Conservation (phyloP, 257 asterid genomes). For the Solanum chiquidenum region DNA sequence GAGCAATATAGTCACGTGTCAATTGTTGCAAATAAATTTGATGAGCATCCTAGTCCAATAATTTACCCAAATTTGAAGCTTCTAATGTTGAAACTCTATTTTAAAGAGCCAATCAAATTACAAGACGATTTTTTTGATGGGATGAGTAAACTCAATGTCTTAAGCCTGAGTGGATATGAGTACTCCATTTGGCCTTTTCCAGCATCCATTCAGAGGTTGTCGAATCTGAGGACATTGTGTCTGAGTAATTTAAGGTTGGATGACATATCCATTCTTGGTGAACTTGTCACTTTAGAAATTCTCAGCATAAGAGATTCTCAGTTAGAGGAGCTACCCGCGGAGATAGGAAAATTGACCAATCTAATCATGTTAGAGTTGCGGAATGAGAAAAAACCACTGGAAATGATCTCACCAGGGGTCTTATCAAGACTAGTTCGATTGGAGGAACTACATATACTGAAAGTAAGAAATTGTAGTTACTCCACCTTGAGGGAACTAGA, state of each 20-base stretch:
- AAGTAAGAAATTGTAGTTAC: background rate
- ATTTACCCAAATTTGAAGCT: background rate
- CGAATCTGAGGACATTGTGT: background rate
- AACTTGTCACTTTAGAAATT: background rate
- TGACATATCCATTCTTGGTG: background rate
- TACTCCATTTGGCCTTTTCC: background rate
- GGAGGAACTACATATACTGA: background rate
- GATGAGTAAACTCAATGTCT: background rate
- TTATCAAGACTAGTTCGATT: background rate
- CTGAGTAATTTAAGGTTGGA: background rate
- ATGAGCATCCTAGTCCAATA: background rate
- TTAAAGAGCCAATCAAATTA: background rate
- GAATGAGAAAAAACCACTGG: background rate
- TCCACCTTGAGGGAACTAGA: background rate
- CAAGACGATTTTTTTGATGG: background rate
- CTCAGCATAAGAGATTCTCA: background rate
- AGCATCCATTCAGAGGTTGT: background rate
- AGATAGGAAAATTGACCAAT: background rate
- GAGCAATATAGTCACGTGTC: background rate
- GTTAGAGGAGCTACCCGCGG: background rate
- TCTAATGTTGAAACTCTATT: background rate
- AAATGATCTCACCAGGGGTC: background rate
- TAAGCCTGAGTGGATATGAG: background rate
- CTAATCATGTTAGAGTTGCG: background rate
- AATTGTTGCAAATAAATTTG: background rate